phyloP scores from a whole-genome alignment of 306 rosid species.

The Cucurbita ficifolia region DNA sequence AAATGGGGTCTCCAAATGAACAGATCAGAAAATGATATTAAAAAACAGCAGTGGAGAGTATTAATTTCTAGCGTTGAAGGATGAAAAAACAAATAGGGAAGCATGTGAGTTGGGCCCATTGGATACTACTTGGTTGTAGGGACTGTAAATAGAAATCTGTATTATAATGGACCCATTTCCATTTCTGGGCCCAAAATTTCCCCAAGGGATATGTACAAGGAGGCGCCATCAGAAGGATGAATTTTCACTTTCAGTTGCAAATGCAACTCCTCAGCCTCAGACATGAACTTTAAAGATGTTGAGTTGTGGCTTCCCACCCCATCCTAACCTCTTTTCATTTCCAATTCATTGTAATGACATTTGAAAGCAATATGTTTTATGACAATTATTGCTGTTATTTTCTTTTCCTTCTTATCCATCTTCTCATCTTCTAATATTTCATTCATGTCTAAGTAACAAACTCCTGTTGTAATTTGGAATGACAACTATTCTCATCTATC shows the following conservation, averaged over 20 bases:
- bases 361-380: not conserved
- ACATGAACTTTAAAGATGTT: conserved; percentile 2
- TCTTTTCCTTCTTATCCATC: not conserved
- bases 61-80: not conserved
- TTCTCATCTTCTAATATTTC: not conserved
- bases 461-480: not conserved
- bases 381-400: not conserved
- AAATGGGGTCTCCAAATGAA: not conserved
- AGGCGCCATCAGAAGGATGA: not conserved
- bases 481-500: not conserved
- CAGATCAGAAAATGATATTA: not conserved
- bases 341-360: not conserved
- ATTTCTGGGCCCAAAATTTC: conserved; percentile 4
- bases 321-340: not conserved
- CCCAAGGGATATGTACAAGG: not conserved
- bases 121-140: not conserved
- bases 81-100: not conserved
- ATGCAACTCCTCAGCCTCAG: not conserved
- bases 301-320: not conserved
- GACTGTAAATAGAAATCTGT: not conserved
- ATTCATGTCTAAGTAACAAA: not conserved
- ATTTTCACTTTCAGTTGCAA: not conserved
- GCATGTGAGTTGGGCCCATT: conserved; percentile 2
- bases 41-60: not conserved
- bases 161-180: not conserved